phyloP scores from a whole-genome alignment of 1,139 yeast genomes.

The Scheffersomyces insectosa region DNA sequence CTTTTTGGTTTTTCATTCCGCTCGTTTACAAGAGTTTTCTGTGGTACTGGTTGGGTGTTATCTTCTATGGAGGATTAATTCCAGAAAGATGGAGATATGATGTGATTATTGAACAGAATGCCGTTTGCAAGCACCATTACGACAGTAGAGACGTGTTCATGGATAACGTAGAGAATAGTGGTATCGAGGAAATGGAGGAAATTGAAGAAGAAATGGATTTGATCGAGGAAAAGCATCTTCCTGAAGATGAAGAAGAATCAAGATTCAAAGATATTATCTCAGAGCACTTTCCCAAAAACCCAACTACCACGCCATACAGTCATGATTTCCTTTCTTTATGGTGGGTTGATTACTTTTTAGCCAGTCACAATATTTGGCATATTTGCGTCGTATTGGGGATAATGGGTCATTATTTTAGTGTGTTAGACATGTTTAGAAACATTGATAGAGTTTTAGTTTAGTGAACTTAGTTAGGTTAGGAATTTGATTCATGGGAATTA shows the following conservation, averaged over 20 bases:
- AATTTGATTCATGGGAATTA: neutral
- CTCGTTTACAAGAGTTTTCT: conserved; percentile 60
- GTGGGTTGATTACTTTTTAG: conserved; percentile 80
- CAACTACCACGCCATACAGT: conserved; percentile 43
- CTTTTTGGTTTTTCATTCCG: conserved; percentile 61
- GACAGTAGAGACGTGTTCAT: conserved; percentile 34
- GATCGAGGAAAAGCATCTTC: conserved; percentile 16
- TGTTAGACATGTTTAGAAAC: conserved; percentile 63
- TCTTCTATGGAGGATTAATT: conserved; percentile 81
- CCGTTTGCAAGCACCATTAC: conserved; percentile 25
- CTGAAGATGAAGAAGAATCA: conserved; percentile 17
- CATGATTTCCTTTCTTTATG: conserved; percentile 63
- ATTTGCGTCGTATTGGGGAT: conserved; percentile 85
- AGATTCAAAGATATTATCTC: conserved; percentile 39
- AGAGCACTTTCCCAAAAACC: conserved; percentile 56
- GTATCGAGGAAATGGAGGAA: conserved; percentile 45
- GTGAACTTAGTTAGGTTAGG: neutral
- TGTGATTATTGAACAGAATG: conserved; percentile 44
- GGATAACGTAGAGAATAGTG: conserved; percentile 39
- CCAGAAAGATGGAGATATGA: conserved; percentile 90
- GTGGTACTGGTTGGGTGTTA: conserved; percentile 81
- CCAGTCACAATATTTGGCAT: conserved; percentile 95
- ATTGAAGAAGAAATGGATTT: conserved; percentile 42
- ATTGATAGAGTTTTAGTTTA: conserved; percentile 7
- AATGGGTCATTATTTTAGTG: conserved; percentile 78